These are phyloP conservation scores for Rhytidhysteron rufulum DNA, from an alignment of 2,329 filamentous ascomycete genomes.

Conservation along the genomic window DNA sequence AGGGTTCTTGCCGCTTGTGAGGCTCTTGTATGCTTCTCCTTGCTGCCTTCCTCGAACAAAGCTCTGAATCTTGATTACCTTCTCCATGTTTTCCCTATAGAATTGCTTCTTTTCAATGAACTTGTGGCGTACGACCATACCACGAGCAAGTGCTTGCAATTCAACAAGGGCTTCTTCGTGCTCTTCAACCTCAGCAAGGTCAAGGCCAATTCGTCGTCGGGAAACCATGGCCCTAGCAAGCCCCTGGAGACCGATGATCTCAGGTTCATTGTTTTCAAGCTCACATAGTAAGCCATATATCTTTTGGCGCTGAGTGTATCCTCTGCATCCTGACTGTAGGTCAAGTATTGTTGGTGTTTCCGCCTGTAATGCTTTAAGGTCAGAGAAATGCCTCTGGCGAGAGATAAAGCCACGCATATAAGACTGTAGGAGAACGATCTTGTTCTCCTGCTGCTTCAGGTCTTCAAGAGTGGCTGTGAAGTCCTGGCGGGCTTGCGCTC, in stretches of 20 bases:
- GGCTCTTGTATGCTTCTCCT: slow-evolving; percentile 94
- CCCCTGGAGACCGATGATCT: slow-evolving; percentile 69
- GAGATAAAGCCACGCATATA: slow-evolving; percentile 47
- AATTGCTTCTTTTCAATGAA: slow-evolving; percentile 84
- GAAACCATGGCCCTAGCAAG: slow-evolving; percentile 75
- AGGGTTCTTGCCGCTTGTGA: slow-evolving; percentile 94
- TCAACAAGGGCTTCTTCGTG: slow-evolving; percentile 74
- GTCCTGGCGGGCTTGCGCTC: slow-evolving; percentile 25
- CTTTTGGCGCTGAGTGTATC: slow-evolving; percentile 59
- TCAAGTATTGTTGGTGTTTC: slow-evolving; percentile 55
- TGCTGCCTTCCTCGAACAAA: slow-evolving; percentile 93
- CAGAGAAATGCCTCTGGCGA: slow-evolving; percentile 40
- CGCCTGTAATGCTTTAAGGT: slow-evolving; percentile 52
- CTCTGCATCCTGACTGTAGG: slow-evolving; percentile 66
- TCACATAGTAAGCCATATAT: slow-evolving; percentile 63
- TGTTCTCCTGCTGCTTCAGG: slow-evolving; percentile 42
- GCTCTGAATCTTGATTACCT: slow-evolving; percentile 97
- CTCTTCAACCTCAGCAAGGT: slow-evolving; percentile 74
- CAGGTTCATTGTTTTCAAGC: slow-evolving; percentile 64
- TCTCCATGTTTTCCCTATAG: slow-evolving; percentile 97
- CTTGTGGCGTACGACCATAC: slow-evolving; percentile 65
- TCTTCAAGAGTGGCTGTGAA: slow-evolving; percentile 30
- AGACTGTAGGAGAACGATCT: slow-evolving; percentile 51
- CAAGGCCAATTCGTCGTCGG: slow-evolving; percentile 67
- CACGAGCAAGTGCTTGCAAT: slow-evolving; percentile 71